These are phyloP conservation scores for Fusarium siculi DNA, from an alignment of 2,329 filamentous ascomycete genomes.

Conservation along the genomic window DNA sequence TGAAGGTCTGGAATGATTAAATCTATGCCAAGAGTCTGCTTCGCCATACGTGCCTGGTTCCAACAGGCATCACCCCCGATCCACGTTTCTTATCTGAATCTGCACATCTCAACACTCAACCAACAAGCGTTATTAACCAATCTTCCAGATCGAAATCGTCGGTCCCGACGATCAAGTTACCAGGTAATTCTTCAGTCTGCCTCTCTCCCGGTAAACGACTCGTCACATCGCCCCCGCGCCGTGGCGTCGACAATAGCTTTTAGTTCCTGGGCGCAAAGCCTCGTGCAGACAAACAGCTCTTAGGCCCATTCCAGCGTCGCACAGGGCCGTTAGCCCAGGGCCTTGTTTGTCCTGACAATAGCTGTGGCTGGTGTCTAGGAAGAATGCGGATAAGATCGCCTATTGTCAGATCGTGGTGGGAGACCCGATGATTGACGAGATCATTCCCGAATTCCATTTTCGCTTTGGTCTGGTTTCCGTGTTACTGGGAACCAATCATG, in stretches of 20 bases:
- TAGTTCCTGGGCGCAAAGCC: background rate
- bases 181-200: fast-evolving
- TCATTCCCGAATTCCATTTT: background rate
- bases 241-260: background rate
- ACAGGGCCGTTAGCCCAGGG: background rate
- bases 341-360: background rate
- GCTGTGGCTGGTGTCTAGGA: background rate
- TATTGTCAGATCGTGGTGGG: background rate
- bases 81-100: background rate
- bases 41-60: background rate
- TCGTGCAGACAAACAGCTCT: background rate
- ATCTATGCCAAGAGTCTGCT: background rate
- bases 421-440: background rate
- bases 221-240: background rate
- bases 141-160: background rate
- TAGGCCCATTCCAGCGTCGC: background rate
- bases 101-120: background rate
- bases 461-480: background rate
- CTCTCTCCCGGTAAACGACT: background rate
- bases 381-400: background rate
- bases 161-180: background rate
- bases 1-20: background rate
- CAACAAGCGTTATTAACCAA: fast-evolving
- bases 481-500: background rate
- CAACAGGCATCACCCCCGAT: background rate